Evolutionary conservation across 2,329 filamentous ascomycete genomes (phyloP).

Genomic region (Colletotrichum filicis): DNA sequence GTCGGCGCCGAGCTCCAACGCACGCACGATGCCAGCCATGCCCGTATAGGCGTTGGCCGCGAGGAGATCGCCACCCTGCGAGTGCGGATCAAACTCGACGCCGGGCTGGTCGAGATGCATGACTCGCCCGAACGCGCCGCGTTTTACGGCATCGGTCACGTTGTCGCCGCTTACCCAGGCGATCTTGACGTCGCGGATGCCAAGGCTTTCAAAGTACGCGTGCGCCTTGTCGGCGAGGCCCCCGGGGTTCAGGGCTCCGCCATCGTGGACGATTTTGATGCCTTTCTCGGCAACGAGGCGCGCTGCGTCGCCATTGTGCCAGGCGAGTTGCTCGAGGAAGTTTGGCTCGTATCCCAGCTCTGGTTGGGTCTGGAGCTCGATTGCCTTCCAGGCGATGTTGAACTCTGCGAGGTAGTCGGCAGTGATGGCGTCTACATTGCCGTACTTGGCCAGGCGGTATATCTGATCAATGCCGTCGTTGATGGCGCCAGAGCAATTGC

Average conservation of each 20-base stretch:
- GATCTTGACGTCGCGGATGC: constrained; percentile 42
- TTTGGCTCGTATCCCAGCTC: constrained; percentile 49
- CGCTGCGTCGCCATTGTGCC: constrained; percentile 47
- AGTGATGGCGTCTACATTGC: constrained; percentile 49
- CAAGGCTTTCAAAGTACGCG: constrained; percentile 42
- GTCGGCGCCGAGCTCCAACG: constrained; percentile 53
- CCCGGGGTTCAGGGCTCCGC: constrained; percentile 65
- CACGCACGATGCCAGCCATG: constrained; percentile 57
- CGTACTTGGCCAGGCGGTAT: constrained; percentile 39
- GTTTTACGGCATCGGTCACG: constrained; percentile 40
- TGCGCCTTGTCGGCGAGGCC: constrained; percentile 54
- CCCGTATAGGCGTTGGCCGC: constrained; percentile 64
- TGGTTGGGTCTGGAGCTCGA: constrained; percentile 46
- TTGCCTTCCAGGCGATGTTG: constrained; percentile 60
- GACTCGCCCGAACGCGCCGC: constrained; percentile 36
- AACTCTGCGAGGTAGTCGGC: constrained; percentile 55
- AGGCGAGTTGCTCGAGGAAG: constrained; percentile 55
- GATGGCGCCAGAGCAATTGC: constrained; percentile 44
- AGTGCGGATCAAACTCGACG: constrained; percentile 19
- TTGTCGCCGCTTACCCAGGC: constrained; percentile 53
- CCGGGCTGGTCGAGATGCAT: constrained; percentile 35
- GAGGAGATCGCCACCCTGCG: constrained; percentile 10
- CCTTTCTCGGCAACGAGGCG: constrained; percentile 52
- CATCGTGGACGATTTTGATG: constrained; percentile 67
- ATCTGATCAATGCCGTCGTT: constrained; percentile 42